Percentiles rank a stretch among this genome's conserved stretches.
These are phyloP conservation scores for Monilinia fructigena DNA, from an alignment of 2,329 filamentous ascomycete genomes.

Conservation along the genomic window DNA sequence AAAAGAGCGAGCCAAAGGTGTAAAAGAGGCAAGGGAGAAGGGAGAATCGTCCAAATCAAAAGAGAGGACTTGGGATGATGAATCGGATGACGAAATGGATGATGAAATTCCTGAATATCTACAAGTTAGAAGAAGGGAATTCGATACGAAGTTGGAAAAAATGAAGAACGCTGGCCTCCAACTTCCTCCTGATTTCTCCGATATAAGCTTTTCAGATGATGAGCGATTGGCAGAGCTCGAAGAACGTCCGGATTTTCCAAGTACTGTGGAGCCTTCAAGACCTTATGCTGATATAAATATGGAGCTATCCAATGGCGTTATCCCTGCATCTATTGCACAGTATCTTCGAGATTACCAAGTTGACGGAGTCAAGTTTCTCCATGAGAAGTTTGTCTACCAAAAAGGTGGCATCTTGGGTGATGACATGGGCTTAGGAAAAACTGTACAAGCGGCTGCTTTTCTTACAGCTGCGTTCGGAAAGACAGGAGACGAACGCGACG, in stretches of 20 bases:
- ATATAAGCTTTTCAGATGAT: conserved; percentile 73
- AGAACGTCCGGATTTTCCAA: conserved; percentile 68
- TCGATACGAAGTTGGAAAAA: conserved; percentile 60
- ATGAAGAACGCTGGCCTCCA: conserved; percentile 68
- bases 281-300: conserved; percentile 74
- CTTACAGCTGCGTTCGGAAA: conserved; percentile 91
- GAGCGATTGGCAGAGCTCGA: conserved; percentile 59
- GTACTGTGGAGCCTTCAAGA: conserved; percentile 61
- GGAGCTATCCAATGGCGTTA: conserved; percentile 71
- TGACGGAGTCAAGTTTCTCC: conserved; percentile 78
- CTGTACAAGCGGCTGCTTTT: conserved; percentile 92
- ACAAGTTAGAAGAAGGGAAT: conserved; percentile 62
- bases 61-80: conserved; percentile 36
- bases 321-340: conserved; percentile 86
- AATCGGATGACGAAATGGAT: conserved; percentile 37
- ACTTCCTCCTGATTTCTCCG: conserved; percentile 74
- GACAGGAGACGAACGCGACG: conserved; percentile 82
- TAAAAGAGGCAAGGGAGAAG: conserved; percentile 32
- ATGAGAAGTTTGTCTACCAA: conserved; percentile 87
- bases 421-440: conserved; percentile 97
- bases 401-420: conserved; percentile 78
- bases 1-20: conserved; percentile 49
- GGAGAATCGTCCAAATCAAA: conserved; percentile 30
- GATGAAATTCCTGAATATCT: conserved; percentile 68
- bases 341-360: conserved; percentile 92